A percentile compares a stretch with the other conserved stretches of the same genome.
Conservation (phyloP, 805 yeast species). For the Candida tallmaniae region DNA sequence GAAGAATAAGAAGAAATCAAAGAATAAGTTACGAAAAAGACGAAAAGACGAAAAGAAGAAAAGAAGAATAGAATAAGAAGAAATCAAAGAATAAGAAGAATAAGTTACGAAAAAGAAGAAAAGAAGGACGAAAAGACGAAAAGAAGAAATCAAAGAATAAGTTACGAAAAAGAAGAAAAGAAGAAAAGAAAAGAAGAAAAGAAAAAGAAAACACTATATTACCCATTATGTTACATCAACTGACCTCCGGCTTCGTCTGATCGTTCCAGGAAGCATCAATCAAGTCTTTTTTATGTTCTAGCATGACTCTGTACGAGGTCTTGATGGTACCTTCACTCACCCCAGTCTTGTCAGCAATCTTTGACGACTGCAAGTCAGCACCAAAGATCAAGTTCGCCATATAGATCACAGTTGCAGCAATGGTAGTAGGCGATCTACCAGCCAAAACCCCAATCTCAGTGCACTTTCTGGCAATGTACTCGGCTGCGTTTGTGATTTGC, state of each 20-base stretch:
- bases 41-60: no score
- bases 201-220: no score
- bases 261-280: conserved; percentile 71
- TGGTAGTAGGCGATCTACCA: conserved; percentile 94
- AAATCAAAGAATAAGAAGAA: no score
- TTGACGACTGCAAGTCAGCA: conserved; percentile 67
- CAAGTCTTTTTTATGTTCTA: conserved; percentile 59
- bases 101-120: no score
- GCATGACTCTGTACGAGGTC: conserved; percentile 79
- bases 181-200: no score
- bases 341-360: conserved; percentile 88
- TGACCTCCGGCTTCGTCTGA: conserved; percentile 3
- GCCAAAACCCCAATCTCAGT: conserved; percentile 91
- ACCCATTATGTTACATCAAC: no score
- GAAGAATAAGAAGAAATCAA: no score
- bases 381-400: conserved; percentile 90
- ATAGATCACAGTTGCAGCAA: conserved; percentile 95
- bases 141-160: no score
- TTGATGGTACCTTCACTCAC: conserved; percentile 97
- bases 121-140: no score
- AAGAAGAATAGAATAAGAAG: no score
- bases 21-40: no score
- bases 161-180: no score
- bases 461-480: conserved; percentile 83
- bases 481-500: conserved; percentile 88